Percentiles rank a stretch among this genome's conserved stretches.
phyloP scores from a whole-genome alignment of 371 early-diverging fungal genomes.

The Caulochytrium protostelioides region DNA sequence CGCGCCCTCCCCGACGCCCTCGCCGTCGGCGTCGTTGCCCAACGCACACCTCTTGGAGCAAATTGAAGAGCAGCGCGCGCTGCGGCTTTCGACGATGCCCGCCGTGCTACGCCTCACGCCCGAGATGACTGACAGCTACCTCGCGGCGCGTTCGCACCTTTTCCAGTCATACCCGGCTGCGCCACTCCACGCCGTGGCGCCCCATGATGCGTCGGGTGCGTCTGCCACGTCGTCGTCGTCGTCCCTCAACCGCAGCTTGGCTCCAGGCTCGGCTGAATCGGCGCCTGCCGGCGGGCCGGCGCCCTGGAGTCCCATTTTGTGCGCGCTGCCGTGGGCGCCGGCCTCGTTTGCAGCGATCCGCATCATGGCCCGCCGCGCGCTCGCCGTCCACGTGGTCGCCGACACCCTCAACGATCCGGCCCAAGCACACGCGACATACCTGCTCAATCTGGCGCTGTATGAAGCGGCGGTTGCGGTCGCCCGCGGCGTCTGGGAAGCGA shows the following conservation, averaged over 20 bases:
- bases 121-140: too few species aligned
- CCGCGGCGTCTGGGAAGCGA: slow-evolving; percentile 38
- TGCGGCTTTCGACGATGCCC: too few species aligned
- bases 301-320: too few species aligned
- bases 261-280: not conserved
- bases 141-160: too few species aligned
- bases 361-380: slow-evolving; percentile 12
- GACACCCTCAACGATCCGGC: slow-evolving; percentile 1
- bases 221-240: not conserved
- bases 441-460: slow-evolving; percentile 47
- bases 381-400: slow-evolving; percentile 13
- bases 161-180: too few species aligned
- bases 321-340: too few species aligned
- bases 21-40: too few species aligned
- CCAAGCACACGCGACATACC: slow-evolving; percentile 52
- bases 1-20: not conserved
- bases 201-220: not conserved
- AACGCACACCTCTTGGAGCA: too few species aligned
- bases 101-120: too few species aligned
- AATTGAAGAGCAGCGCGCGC: too few species aligned
- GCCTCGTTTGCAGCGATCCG: slow-evolving; percentile 11
- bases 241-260: not conserved
- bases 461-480: slow-evolving; percentile 52
- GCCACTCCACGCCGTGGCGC: too few species aligned
- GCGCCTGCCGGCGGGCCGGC: not conserved